Base-by-base conservation (phyloP, 192 early-diverging fungal species). In the Backusella morwellensis region DNA sequence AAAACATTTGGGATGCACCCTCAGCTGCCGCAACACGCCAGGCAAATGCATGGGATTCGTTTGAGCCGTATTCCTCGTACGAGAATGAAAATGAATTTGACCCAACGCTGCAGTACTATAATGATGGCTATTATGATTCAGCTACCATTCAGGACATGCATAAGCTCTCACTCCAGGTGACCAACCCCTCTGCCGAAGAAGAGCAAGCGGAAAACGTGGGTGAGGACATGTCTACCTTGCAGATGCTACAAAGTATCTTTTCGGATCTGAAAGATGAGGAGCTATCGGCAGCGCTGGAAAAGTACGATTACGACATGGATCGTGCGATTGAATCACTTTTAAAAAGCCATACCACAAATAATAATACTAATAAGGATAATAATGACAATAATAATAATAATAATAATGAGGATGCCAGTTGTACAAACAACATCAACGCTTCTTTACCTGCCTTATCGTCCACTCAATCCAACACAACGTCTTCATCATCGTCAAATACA, bases 201-300 rank as follows among this genome's bases (percentile, higher is more conserved):
- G 54, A 54, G 6, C 44, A 74, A 15, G 81, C 77, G 12, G 81
- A 80, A 54, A 78, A 78, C 63, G 40, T 85, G 14, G 86, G 80
- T 36, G 74, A 80, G 38, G 84, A 87, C 41, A 87, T 87, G 86
- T 80, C 82, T 15, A 81, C 83, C 2, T 41, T 86, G 38, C 83
- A 88, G 59, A 81, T 86, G 83, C 68, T 88, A 15, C 41, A 78
- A 26, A 66, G 79, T 1, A 83, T 88, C 29, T 82, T 88, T 50
- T 75, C 77, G 1, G 85, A 88, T 68, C 47, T 81, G 12, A 79
- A 63, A 14, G 80, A 78, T 0, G 74, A 81, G 7, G 79, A 88
- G 41, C 70, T 88, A 29, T 78, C 80, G 23, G 77, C 78, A 29
- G 76, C 82, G 0, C 79, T 88, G 40, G 82, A 52, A 32, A 70